These are phyloP conservation scores for Acorus calamus DNA, from an alignment of 106 monocot genomes.

Conservation along the genomic window DNA sequence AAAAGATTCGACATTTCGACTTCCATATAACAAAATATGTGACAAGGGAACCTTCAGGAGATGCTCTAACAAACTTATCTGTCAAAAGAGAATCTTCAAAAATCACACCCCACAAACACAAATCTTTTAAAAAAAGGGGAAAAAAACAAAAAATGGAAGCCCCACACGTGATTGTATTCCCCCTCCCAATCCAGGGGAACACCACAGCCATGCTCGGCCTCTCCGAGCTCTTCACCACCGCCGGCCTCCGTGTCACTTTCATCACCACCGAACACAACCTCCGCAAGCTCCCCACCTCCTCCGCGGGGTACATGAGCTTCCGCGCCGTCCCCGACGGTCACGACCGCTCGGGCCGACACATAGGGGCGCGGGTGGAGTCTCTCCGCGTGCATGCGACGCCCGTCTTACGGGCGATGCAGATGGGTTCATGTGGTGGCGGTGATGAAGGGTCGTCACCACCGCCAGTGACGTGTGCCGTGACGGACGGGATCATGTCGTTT, in stretches of 20 bases:
- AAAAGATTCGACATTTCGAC: too few relatives aligned
- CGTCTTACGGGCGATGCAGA: constrained; percentile 1
- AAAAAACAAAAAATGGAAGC: too few relatives aligned
- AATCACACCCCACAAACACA: too few relatives aligned
- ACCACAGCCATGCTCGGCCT: constrained; percentile 18
- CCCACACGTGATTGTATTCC: constrained; percentile 30
- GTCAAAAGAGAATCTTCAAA: too few relatives aligned
- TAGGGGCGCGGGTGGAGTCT: constrained; percentile 4
- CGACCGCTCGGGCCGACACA: constrained; percentile 1
- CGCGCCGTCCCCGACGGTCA: constrained; percentile 12
- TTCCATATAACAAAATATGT: too few relatives aligned
- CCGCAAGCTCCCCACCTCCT: constrained; percentile 9
- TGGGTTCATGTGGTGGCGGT: neutral
- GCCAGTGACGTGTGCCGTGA: constrained; percentile 23
- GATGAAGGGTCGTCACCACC: neutral
- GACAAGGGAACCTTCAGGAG: too few relatives aligned
- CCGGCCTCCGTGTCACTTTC: constrained; percentile 31
- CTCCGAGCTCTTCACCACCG: constrained; percentile 16
- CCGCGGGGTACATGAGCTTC: neutral
- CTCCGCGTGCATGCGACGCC: neutral
- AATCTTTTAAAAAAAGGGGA: too few relatives aligned
- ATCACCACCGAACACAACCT: constrained; percentile 25
- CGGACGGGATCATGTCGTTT: constrained; percentile 16
- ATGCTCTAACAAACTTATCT: too few relatives aligned
- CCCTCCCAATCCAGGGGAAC: constrained; percentile 27